phyloP scores from a whole-genome alignment of 1,284 basidiomycete species.

The Irpex sp. region DNA sequence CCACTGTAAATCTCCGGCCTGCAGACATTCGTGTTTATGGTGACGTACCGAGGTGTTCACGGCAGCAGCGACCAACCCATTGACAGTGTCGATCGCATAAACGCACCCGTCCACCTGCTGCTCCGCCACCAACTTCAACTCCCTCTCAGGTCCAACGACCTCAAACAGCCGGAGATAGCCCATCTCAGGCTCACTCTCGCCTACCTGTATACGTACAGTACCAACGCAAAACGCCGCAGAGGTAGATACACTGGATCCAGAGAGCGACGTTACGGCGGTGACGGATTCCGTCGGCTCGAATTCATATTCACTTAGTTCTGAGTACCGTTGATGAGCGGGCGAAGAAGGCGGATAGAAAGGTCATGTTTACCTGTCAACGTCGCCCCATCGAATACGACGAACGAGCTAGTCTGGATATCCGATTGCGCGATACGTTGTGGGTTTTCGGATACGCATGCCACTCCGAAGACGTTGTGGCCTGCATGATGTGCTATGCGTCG shows the following conservation, averaged over 20 bases:
- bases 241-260: slow-evolving; percentile 24
- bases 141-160: slow-evolving; percentile 19
- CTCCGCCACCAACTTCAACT: slow-evolving; percentile 23
- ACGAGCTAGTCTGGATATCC: slow-evolving; percentile 46
- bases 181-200: slow-evolving; percentile 53
- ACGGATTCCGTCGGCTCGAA: slow-evolving; percentile 58
- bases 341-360: neutral
- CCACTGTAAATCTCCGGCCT: neutral
- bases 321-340: slow-evolving; percentile 2
- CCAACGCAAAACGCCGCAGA: slow-evolving; percentile 49
- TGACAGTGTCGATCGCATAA: slow-evolving; percentile 47
- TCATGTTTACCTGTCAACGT: slow-evolving; percentile 58
- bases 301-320: slow-evolving; percentile 52
- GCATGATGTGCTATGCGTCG: slow-evolving; percentile 58
- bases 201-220: slow-evolving; percentile 43
- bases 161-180: slow-evolving; percentile 58
- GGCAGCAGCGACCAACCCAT: slow-evolving; percentile 59
- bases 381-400: slow-evolving; percentile 66
- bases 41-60: slow-evolving; percentile 70
- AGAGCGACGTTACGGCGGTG: slow-evolving; percentile 46
- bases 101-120: slow-evolving; percentile 54
- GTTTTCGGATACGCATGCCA: slow-evolving; percentile 51
- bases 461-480: slow-evolving; percentile 54
- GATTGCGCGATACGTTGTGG: slow-evolving; percentile 55
- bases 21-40: neutral